phyloP scores from a whole-genome alignment of 805 yeast species.

The Candida oleophila region DNA sequence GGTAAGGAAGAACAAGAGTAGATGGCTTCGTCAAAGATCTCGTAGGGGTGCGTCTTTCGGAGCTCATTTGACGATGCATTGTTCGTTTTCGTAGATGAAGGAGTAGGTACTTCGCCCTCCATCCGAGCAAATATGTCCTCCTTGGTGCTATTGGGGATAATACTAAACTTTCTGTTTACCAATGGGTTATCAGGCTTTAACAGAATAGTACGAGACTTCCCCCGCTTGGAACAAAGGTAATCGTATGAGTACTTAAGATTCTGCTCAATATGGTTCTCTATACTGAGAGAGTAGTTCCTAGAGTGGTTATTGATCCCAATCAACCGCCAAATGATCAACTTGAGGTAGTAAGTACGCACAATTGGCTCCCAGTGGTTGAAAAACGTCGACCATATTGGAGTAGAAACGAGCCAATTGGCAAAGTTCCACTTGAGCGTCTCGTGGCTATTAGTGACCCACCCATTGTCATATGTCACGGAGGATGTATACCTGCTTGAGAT shows the following conservation, averaged over 20 bases:
- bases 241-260: constrained; percentile 29
- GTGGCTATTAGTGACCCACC: constrained; percentile 41
- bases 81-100: constrained; percentile 6
- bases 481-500: constrained; percentile 38
- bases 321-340: constrained; percentile 69
- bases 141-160: constrained; percentile 32
- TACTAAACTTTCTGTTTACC: constrained; percentile 49
- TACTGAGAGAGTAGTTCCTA: constrained; percentile 28
- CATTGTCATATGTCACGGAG: background rate
- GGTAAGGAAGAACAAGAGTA: constrained; percentile 38
- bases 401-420: constrained; percentile 53
- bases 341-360: constrained; percentile 64
- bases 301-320: constrained; percentile 42
- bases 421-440: constrained; percentile 49
- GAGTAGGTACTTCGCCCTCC: constrained; percentile 2
- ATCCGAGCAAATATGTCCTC: constrained; percentile 15
- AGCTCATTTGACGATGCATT: constrained; percentile 26
- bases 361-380: constrained; percentile 82
- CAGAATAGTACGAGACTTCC: constrained; percentile 19
- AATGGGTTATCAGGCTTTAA: constrained; percentile 39
- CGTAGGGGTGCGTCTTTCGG: constrained; percentile 57
- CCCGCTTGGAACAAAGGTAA: constrained; percentile 9
- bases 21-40: constrained; percentile 64
- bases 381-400: constrained; percentile 50
- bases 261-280: constrained; percentile 28